Conservation (phyloP, 805 yeast species). For the Wickerhamiella domercqiae region DNA sequence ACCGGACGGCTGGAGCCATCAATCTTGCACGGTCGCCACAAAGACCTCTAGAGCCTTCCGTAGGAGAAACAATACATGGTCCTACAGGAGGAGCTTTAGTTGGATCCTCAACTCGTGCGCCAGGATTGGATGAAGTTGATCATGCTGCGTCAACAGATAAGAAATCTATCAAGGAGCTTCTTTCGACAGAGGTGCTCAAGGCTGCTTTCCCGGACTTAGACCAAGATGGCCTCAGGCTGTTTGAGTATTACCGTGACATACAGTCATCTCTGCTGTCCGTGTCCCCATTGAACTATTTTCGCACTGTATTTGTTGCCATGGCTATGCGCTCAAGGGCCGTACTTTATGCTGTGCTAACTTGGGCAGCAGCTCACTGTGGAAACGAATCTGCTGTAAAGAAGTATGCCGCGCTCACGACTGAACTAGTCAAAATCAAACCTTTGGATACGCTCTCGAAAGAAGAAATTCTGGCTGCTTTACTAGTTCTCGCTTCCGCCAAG, state of each 20-base stretch:
- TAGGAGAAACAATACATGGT: too few relatives aligned
- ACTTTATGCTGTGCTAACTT: conserved; percentile 38
- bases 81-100: too few relatives aligned
- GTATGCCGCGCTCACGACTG: conserved; percentile 17
- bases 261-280: conserved; percentile 35
- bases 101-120: too few relatives aligned
- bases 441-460: conserved; percentile 11
- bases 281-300: conserved; percentile 38
- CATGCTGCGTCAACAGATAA: too few relatives aligned
- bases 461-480: conserved; percentile 44
- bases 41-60: too few relatives aligned
- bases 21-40: too few relatives aligned
- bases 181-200: conserved; percentile 3
- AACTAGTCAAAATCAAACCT: conserved; percentile 10
- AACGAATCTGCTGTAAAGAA: conserved; percentile 20
- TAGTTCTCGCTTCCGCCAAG: conserved; percentile 64
- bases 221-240: conserved; percentile 29
- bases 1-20: too few relatives aligned
- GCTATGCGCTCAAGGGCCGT: conserved; percentile 37
- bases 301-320: conserved; percentile 36
- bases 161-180: too few relatives aligned
- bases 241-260: conserved; percentile 36
- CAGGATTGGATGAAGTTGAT: too few relatives aligned
- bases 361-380: conserved; percentile 32
- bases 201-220: conserved; percentile 24